Conservation (phyloP, 148 eudicot species). For the Vaccinium vitisidaea region DNA sequence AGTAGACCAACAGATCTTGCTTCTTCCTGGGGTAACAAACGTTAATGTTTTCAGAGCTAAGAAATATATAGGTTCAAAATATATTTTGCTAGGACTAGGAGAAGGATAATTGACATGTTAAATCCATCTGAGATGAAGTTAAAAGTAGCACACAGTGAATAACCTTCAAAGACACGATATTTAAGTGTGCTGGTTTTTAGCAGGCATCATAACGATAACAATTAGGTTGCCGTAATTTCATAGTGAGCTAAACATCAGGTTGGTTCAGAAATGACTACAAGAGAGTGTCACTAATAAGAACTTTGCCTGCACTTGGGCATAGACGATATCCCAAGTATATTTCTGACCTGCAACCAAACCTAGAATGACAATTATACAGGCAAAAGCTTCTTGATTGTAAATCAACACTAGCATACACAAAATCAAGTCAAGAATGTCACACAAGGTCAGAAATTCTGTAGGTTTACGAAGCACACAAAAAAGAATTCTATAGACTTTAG, state of each 20-base stretch:
- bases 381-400: background rate
- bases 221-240: background rate
- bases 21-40: slow-evolving; percentile 61
- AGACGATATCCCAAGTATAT: background rate
- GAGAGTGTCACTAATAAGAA: background rate
- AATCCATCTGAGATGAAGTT: background rate
- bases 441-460: background rate
- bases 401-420: no score
- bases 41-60: background rate
- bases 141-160: background rate
- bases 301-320: background rate
- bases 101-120: background rate
- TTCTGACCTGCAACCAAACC: background rate
- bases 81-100: background rate
- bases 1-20: slow-evolving; percentile 93
- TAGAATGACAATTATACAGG: background rate
- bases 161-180: background rate
- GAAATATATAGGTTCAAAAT: background rate
- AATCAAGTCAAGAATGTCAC: background rate
- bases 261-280: background rate
- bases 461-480: background rate
- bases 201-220: background rate
- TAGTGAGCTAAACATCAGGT: background rate
- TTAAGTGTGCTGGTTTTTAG: background rate
- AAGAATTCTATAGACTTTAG: background rate